Evolutionary conservation across 2,329 filamentous ascomycete genomes (phyloP).

Genomic region (Fusarium redolens): DNA sequence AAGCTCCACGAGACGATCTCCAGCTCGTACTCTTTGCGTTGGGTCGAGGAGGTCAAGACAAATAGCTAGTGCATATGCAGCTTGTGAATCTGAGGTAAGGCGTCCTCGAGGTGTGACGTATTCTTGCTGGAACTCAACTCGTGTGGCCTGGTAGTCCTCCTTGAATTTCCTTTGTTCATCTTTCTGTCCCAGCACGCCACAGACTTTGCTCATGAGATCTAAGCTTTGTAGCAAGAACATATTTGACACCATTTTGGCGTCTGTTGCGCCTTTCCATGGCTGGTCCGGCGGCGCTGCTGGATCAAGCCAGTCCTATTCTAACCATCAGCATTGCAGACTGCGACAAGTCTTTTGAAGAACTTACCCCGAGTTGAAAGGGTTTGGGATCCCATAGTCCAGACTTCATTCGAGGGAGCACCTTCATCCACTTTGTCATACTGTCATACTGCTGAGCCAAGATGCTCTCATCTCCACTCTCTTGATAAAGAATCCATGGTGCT

Average conservation of each 20-base stretch:
- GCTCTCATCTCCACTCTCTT: conserved; percentile 50
- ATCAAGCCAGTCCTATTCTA: conserved; percentile 58
- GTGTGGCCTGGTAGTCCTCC: neutral
- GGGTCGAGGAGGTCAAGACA: conserved; percentile 11
- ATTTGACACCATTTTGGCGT: conserved; percentile 55
- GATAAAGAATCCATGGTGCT: conserved; percentile 54
- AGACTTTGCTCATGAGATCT: conserved; percentile 46
- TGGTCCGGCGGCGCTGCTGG: conserved; percentile 51
- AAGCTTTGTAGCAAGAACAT: conserved; percentile 59
- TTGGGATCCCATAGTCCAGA: neutral
- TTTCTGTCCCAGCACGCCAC: neutral
- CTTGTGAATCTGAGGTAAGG: conserved; percentile 18
- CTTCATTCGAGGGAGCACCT: neutral
- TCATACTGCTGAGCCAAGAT: conserved; percentile 53
- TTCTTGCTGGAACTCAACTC: conserved; percentile 13
- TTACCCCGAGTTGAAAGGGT: neutral
- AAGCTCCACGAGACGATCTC: conserved; percentile 2
- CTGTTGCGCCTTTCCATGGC: conserved; percentile 53
- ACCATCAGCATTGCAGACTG: neutral
- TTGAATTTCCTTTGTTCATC: neutral
- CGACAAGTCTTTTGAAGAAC: neutral
- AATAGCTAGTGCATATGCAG: conserved; percentile 23
- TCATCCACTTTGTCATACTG: conserved; percentile 54
- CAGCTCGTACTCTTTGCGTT: neutral
- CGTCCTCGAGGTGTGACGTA: conserved; percentile 17